phyloP scores from a whole-genome alignment of 1,284 basidiomycete species.

The Marasmius oreades region DNA sequence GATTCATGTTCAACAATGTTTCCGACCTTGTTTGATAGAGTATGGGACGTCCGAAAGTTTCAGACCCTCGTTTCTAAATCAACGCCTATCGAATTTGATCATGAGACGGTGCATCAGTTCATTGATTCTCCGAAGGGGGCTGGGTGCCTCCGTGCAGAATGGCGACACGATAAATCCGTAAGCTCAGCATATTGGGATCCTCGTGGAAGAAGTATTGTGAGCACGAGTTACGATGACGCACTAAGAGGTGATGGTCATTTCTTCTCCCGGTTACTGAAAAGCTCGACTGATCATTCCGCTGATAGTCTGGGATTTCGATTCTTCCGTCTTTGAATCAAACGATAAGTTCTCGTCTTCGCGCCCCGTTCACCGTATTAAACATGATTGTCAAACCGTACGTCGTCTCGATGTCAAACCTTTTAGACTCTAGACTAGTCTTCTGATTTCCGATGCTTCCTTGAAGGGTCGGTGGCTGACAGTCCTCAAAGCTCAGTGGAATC shows the following conservation, averaged over 20 bases:
- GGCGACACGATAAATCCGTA: conserved; percentile 67
- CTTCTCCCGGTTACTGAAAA: not conserved
- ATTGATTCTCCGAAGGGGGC: conserved; percentile 47
- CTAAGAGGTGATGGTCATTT: conserved; percentile 54
- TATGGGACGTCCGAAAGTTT: conserved; percentile 76
- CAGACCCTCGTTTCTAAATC: conserved; percentile 34
- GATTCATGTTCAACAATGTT: not conserved
- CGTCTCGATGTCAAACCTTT: not conserved
- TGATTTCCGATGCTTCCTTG: not conserved
- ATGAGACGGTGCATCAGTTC: conserved; percentile 45
- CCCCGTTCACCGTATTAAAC: conserved; percentile 58
- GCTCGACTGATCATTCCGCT: conserved; percentile 2
- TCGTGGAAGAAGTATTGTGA: conserved; percentile 68
- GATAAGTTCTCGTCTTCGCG: conserved; percentile 53
- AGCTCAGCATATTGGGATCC: conserved; percentile 83
- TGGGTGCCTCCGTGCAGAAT: conserved; percentile 55
- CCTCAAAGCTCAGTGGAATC: conserved; percentile 70
- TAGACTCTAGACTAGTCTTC: not conserved
- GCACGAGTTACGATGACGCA: conserved; percentile 77
- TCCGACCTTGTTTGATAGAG: conserved; percentile 35
- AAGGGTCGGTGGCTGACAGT: conserved; percentile 79
- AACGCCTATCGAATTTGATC: conserved; percentile 42
- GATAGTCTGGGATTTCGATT: conserved; percentile 70
- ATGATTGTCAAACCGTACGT: conserved; percentile 75
- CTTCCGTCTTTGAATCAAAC: conserved; percentile 40